Conservation (phyloP, 306 rosid genomes). For the Cucurbita ficifolia region DNA sequence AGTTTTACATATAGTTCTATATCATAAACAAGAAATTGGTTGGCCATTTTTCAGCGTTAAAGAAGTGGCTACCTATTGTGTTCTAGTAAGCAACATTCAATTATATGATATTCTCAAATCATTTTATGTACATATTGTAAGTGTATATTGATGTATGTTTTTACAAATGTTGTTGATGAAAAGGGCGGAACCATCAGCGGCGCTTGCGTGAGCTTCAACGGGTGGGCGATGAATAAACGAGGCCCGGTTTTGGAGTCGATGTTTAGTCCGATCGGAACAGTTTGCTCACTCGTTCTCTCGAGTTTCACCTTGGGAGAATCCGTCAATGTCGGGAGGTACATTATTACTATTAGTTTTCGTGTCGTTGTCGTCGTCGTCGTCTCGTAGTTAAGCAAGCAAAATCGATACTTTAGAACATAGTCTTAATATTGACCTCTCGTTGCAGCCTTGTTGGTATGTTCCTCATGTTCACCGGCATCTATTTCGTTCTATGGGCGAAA, state of each 20-base stretch:
- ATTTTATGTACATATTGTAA: neutral
- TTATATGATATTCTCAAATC: neutral
- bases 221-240: conserved; percentile 84
- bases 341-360: neutral
- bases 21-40: conserved; percentile 21
- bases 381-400: too few relatives aligned
- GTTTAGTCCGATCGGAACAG: conserved; percentile 69
- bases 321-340: conserved; percentile 49
- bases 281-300: conserved; percentile 56
- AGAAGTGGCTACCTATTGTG: conserved; percentile 29
- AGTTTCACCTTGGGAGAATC: conserved; percentile 30
- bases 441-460: conserved; percentile 76
- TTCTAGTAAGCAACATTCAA: conserved; percentile 32
- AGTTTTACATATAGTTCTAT: conserved; percentile 21
- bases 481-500: conserved; percentile 86
- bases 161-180: neutral
- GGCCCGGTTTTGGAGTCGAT: conserved; percentile 84
- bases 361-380: neutral
- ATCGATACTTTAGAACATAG: neutral
- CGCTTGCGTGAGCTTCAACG: conserved; percentile 49
- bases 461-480: conserved; percentile 76
- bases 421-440: neutral
- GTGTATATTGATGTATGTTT: neutral
- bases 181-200: conserved; percentile 66
- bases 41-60: conserved; percentile 25